Conservation (phyloP, 2,329 filamentous ascomycete species). For the Exophiala sp. region DNA sequence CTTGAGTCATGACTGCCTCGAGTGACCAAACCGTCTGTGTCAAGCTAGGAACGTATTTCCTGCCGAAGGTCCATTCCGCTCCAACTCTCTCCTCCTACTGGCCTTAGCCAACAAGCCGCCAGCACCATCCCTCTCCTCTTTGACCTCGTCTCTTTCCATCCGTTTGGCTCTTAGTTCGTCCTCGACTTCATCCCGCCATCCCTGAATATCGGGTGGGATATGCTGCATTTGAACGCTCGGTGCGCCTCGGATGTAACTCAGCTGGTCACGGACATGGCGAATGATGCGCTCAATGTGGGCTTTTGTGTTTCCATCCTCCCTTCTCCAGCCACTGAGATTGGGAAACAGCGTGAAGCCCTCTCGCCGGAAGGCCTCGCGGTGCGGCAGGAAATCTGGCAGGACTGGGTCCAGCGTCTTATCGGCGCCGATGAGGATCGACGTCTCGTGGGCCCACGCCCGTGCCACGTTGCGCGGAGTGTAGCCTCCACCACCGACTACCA, state of each 20-base stretch:
- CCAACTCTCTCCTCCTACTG: constrained; percentile 26
- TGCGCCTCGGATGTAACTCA: constrained; percentile 77
- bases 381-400: constrained; percentile 77
- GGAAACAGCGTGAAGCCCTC: constrained; percentile 80
- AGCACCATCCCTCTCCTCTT: constrained; percentile 39
- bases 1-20: no score
- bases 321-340: constrained; percentile 64
- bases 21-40: background rate
- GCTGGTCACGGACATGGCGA: constrained; percentile 74
- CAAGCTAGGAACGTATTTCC: constrained; percentile 6
- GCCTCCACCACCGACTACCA: constrained; percentile 89
- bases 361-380: constrained; percentile 82
- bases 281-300: constrained; percentile 74
- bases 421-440: constrained; percentile 77
- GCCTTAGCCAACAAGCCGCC: constrained; percentile 26
- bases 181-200: constrained; percentile 48
- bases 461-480: constrained; percentile 97
- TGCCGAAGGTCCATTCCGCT: constrained; percentile 13
- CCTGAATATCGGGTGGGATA: constrained; percentile 72
- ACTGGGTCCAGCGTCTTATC: constrained; percentile 66
- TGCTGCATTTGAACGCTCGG: constrained; percentile 82
- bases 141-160: constrained; percentile 39
- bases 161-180: constrained; percentile 44
- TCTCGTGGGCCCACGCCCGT: constrained; percentile 95
- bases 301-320: constrained; percentile 74